These are phyloP conservation scores for Hyphopichia burtonii DNA, from an alignment of 1,139 yeast genomes.

Conservation along the genomic window DNA sequence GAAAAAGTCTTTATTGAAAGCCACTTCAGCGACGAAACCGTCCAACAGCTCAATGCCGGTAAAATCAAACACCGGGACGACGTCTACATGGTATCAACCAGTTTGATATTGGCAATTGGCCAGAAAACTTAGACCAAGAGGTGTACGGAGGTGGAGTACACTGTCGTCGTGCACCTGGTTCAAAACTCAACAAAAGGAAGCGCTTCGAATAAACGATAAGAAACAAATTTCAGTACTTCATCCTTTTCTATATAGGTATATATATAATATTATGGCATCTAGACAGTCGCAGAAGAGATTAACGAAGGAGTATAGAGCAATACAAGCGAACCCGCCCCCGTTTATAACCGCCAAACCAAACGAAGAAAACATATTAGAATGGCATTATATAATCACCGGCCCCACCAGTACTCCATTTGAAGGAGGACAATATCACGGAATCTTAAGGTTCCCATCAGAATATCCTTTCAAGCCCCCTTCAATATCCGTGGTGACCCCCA, in stretches of 20 bases:
- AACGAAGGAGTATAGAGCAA: constrained; percentile 74
- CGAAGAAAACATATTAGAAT: constrained; percentile 69
- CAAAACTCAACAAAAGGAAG: no score
- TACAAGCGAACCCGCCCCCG: constrained; percentile 78
- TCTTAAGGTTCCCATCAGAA: constrained; percentile 77
- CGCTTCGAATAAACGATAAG: background rate
- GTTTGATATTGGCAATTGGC: constrained; percentile 29
- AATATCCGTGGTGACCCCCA: constrained; percentile 86
- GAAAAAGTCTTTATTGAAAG: constrained; percentile 19
- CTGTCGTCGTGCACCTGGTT: no score
- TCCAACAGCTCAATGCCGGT: constrained; percentile 15
- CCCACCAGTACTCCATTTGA: constrained; percentile 86
- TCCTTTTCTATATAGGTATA: background rate
- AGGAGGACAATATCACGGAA: constrained; percentile 88
- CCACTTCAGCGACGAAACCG: constrained; percentile 19
- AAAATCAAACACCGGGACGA: constrained; percentile 11
- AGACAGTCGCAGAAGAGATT: constrained; percentile 52
- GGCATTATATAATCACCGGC: constrained; percentile 82
- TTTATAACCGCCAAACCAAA: constrained; percentile 80
- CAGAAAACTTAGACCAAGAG: constrained; percentile 9
- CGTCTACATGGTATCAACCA: constrained; percentile 17
- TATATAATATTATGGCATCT: constrained; percentile 38
- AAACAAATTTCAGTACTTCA: no score
- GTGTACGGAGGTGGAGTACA: no score
- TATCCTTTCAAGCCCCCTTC: constrained; percentile 94